Evolutionary conservation across 1,284 basidiomycete species (phyloP).

Genomic region (Fomitopsis pinicola): DNA sequence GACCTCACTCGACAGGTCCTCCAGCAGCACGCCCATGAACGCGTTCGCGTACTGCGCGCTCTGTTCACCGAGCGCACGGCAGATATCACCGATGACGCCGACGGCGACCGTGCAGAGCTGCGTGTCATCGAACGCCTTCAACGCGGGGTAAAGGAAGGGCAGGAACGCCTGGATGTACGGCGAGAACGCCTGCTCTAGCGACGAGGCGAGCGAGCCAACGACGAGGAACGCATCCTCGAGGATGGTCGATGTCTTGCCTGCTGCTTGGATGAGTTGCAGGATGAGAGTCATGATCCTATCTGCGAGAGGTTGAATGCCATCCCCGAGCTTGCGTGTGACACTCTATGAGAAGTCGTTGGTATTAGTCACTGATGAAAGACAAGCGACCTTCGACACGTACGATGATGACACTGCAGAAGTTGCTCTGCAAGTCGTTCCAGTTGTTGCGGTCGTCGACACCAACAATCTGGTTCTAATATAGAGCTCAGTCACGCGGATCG

Average conservation of each 20-base stretch:
- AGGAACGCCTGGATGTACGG: slow-evolving; percentile 91
- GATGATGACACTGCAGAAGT: slow-evolving; percentile 88
- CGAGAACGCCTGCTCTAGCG: slow-evolving; percentile 81
- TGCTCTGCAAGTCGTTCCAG: slow-evolving; percentile 98
- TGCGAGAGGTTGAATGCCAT: slow-evolving; percentile 84
- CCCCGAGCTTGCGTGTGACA: slow-evolving; percentile 80
- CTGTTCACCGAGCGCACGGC: slow-evolving; percentile 85
- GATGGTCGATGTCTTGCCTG: slow-evolving; percentile 92
- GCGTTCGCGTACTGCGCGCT: slow-evolving; percentile 79
- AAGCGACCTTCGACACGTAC: slow-evolving; percentile 40
- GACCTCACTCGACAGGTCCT: slow-evolving; percentile 89
- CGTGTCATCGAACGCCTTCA: slow-evolving; percentile 92
- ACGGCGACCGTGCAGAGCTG: slow-evolving; percentile 95
- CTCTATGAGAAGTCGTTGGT: slow-evolving; percentile 43
- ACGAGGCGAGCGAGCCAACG: slow-evolving; percentile 84
- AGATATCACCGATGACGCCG: slow-evolving; percentile 94
- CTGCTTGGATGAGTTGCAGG: slow-evolving; percentile 81
- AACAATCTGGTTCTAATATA: slow-evolving; percentile 80
- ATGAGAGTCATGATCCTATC: slow-evolving; percentile 95
- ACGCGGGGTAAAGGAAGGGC: slow-evolving; percentile 86
- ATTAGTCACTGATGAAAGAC: background rate
- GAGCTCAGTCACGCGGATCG: background rate
- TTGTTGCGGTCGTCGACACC: slow-evolving; percentile 97
- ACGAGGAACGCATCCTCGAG: slow-evolving; percentile 96
- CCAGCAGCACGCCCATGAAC: slow-evolving; percentile 90